These are phyloP conservation scores for Pythium rishiriense DNA, from an alignment of 352 stramenopile species.

Conservation along the genomic window DNA sequence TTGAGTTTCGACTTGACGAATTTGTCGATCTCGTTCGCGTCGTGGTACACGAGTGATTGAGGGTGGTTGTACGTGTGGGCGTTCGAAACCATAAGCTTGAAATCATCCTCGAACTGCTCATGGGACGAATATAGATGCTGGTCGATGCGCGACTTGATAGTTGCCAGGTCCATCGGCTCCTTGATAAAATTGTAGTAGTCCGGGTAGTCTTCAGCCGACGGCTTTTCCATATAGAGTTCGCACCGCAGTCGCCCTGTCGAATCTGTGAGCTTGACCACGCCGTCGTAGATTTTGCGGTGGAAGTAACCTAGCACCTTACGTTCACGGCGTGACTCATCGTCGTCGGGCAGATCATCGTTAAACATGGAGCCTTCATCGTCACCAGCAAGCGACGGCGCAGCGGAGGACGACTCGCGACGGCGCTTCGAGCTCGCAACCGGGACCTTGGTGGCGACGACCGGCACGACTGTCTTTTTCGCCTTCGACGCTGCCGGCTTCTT, in stretches of 20 bases:
- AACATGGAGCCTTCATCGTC: conserved; percentile 31
- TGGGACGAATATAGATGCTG: conserved; percentile 63
- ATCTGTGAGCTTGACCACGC: conserved; percentile 79
- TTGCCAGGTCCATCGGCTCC: conserved; percentile 83
- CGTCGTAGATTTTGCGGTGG: conserved; percentile 84
- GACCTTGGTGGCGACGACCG: conserved; percentile 11
- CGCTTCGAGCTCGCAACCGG: conserved; percentile 25
- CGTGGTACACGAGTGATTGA: conserved; percentile 80
- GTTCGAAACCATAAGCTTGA: conserved; percentile 87
- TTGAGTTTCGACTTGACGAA: conserved; percentile 82
- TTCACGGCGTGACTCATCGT: conserved; percentile 45
- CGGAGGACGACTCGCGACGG: conserved; percentile 17
- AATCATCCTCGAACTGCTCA: conserved; percentile 72
- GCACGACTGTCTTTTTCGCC: conserved; percentile 26
- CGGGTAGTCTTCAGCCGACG: conserved; percentile 76
- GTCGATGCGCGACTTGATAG: conserved; percentile 85
- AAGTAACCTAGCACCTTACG: conserved; percentile 80
- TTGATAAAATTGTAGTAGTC: conserved; percentile 91
- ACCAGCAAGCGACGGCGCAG: conserved; percentile 6
- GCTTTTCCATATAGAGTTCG: conserved; percentile 79
- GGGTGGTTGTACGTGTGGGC: conserved; percentile 87
- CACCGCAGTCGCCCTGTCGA: conserved; percentile 61
- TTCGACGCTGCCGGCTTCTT: conserved; percentile 28
- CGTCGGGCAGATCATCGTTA: conserved; percentile 37
- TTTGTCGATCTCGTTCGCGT: conserved; percentile 86